Evolutionary conservation across 1,284 basidiomycete genomes (phyloP).

Genomic region (Malassezia sp.): DNA sequence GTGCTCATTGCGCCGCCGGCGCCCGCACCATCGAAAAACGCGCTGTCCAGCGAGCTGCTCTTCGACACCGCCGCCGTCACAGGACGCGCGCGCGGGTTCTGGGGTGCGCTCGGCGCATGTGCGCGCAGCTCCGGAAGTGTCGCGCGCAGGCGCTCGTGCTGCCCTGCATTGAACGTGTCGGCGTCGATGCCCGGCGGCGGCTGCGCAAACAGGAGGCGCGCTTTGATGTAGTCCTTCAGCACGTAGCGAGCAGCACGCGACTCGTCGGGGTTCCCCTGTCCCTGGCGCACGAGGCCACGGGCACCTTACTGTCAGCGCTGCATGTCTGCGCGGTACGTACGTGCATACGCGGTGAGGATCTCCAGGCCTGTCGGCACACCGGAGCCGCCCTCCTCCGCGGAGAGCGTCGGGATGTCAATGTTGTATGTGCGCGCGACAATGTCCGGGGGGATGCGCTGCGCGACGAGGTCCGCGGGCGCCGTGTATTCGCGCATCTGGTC

Average conservation of each 20-base stretch:
- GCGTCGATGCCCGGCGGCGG: slow-evolving; percentile 59
- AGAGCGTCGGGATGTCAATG: slow-evolving; percentile 60
- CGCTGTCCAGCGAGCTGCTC: slow-evolving; percentile 10
- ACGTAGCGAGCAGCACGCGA: slow-evolving; percentile 83
- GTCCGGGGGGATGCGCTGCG: slow-evolving; percentile 65
- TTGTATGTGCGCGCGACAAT: slow-evolving; percentile 88
- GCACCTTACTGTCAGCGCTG: no score
- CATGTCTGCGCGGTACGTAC: no score
- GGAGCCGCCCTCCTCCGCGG: slow-evolving; percentile 72
- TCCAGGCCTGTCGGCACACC: slow-evolving; percentile 68
- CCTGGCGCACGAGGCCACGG: slow-evolving; percentile 82
- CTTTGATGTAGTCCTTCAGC: slow-evolving; percentile 95
- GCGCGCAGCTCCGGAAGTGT: slow-evolving; percentile 30
- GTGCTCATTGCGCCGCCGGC: slow-evolving; percentile 52
- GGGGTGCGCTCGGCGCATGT: slow-evolving; percentile 14
- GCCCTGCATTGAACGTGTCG: slow-evolving; percentile 66
- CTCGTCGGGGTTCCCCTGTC: slow-evolving; percentile 94
- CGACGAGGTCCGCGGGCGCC: slow-evolving; percentile 70
- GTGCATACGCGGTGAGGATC: slow-evolving; percentile 74
- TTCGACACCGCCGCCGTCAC: slow-evolving; percentile 10
- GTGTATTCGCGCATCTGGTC: slow-evolving; percentile 94
- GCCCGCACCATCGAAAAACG: slow-evolving; percentile 65
- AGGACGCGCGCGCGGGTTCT: slow-evolving; percentile 16
- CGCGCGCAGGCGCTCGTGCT: slow-evolving; percentile 57
- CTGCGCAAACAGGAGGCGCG: slow-evolving; percentile 79